Percentiles rank a stretch among this genome's conserved stretches.
Conservation (phyloP, 2,329 filamentous ascomycete genomes). For the Chaetomium strumarium region DNA sequence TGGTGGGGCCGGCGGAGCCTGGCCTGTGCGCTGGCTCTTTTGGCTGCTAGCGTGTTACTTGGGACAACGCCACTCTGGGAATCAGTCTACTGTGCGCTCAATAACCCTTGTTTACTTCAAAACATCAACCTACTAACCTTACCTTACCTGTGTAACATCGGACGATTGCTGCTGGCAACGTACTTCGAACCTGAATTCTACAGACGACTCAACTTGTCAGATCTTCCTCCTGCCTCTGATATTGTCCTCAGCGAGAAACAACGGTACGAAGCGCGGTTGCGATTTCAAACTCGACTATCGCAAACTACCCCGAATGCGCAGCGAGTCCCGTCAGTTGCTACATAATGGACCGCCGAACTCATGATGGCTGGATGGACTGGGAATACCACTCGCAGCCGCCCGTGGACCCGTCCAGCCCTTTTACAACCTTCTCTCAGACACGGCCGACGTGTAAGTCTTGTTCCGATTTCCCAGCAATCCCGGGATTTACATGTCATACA, state of each 20-base stretch:
- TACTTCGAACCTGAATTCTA: conserved; percentile 25
- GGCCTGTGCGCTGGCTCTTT: too few relatives aligned
- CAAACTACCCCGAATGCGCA: neutral
- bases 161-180: too few relatives aligned
- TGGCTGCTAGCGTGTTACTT: too few relatives aligned
- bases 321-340: neutral
- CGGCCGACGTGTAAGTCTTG: conserved; percentile 37
- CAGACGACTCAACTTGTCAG: conserved; percentile 23
- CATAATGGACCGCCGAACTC: conserved; percentile 49
- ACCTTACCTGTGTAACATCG: too few relatives aligned
- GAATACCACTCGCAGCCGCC: conserved; percentile 55
- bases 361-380: conserved; percentile 61
- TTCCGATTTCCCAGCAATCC: neutral
- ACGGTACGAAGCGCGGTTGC: neutral
- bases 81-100: too few relatives aligned
- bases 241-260: neutral
- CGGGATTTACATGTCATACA: neutral
- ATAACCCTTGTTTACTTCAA: neutral
- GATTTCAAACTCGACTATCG: neutral
- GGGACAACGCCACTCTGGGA: too few relatives aligned
- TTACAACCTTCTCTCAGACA: conserved; percentile 46
- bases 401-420: conserved; percentile 56
- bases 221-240: neutral
- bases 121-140: neutral
- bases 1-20: too few relatives aligned